phyloP scores from a whole-genome alignment of 2,329 filamentous ascomycete species.

The Metarhizium humberi region DNA sequence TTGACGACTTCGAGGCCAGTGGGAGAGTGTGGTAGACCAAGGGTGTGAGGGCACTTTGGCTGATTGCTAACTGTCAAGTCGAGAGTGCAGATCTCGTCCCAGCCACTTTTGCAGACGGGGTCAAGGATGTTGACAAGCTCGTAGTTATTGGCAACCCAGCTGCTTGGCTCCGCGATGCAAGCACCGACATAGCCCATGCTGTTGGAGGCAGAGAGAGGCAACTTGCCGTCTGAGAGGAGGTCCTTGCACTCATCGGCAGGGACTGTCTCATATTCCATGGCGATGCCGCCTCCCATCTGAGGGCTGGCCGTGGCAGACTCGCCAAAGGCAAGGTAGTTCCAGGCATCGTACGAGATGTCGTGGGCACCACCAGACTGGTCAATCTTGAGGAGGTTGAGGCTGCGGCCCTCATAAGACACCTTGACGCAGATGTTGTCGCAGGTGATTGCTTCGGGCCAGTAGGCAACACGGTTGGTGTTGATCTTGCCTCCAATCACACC shows the following conservation, averaged over 20 bases:
- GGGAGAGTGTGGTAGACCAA: constrained; percentile 23
- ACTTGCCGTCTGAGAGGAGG: constrained; percentile 39
- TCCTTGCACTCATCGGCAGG: constrained; percentile 36
- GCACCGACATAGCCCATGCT: constrained; percentile 44
- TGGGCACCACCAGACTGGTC: constrained; percentile 46
- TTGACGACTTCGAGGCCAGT: constrained; percentile 35
- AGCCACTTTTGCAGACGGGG: constrained; percentile 37
- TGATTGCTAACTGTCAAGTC: constrained; percentile 41
- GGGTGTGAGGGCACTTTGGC: constrained; percentile 35
- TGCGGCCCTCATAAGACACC: constrained; percentile 37
- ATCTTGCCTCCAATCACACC: constrained; percentile 53
- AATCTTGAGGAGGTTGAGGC: constrained; percentile 47
- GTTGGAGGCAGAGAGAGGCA: constrained; percentile 46
- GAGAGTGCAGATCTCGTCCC: constrained; percentile 40
- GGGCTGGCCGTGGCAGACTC: constrained; percentile 36
- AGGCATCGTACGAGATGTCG: constrained; percentile 53
- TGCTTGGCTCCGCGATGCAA: constrained; percentile 34
- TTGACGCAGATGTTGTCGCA: constrained; percentile 50
- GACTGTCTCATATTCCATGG: constrained; percentile 41
- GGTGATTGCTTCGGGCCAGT: constrained; percentile 44
- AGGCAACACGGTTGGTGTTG: constrained; percentile 50
- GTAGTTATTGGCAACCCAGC: constrained; percentile 44
- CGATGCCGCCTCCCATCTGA: constrained; percentile 37
- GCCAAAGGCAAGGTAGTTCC: constrained; percentile 48
- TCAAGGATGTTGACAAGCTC: constrained; percentile 45